Conservation (phyloP, 2,329 filamentous ascomycete genomes). For the Diaporthe sp. region DNA sequence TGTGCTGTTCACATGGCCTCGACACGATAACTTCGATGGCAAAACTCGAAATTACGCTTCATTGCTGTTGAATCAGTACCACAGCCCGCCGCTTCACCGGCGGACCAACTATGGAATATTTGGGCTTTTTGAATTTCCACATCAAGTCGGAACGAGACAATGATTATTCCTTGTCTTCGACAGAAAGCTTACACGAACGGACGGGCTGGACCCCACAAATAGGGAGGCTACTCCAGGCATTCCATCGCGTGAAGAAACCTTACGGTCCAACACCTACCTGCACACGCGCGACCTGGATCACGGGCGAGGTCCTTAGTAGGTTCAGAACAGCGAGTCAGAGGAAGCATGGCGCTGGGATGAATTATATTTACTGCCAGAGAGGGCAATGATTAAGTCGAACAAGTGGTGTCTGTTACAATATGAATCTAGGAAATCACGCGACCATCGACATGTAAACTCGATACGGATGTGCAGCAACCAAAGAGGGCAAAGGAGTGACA, state of each 20-base stretch:
- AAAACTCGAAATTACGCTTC: background rate
- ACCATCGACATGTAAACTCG: background rate
- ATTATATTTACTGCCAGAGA: slow-evolving; percentile 15
- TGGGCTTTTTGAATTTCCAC: too few relatives aligned
- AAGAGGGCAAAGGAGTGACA: slow-evolving; percentile 38
- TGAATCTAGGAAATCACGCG: slow-evolving; percentile 12
- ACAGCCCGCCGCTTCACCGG: slow-evolving; percentile 38
- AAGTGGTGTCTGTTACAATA: background rate
- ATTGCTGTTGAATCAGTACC: background rate
- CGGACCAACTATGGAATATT: slow-evolving; percentile 41
- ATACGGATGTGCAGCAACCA: slow-evolving; percentile 1
- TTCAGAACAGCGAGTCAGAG: background rate
- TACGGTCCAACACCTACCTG: background rate
- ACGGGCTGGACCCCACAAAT: slow-evolving; percentile 38
- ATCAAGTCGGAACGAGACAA: too few relatives aligned
- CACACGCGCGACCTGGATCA: background rate
- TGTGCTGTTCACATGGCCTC: background rate
- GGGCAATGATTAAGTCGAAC: slow-evolving; percentile 3
- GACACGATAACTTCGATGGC: too few relatives aligned
- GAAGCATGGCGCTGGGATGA: background rate
- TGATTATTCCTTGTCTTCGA: background rate
- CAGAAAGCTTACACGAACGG: background rate
- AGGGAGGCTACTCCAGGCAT: slow-evolving; percentile 20
- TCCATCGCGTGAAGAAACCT: background rate
- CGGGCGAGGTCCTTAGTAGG: background rate